Conservation (phyloP, 2,329 filamentous ascomycete species). For the Diaporthe vexans region DNA sequence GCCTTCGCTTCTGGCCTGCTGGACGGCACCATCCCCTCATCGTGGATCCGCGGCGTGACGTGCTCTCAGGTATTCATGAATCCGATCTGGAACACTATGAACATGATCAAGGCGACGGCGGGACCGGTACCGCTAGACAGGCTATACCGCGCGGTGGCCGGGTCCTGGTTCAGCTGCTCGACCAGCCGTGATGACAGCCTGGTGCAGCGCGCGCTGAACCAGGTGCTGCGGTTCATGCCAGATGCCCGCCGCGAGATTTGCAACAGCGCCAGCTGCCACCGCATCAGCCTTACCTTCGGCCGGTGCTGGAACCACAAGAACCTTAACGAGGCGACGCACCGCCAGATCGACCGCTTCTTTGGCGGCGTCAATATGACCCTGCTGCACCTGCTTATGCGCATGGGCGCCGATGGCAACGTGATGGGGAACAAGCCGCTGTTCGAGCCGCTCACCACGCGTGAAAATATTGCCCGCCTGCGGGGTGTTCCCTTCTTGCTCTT, state of each 20-base stretch:
- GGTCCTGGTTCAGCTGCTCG: conserved; percentile 69
- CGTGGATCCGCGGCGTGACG: conserved; percentile 71
- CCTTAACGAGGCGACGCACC: conserved; percentile 75
- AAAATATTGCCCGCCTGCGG: conserved; percentile 64
- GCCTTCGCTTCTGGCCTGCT: conserved; percentile 71
- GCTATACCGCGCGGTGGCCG: conserved; percentile 62
- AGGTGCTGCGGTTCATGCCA: conserved; percentile 70
- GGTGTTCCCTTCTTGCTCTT: conserved; percentile 70
- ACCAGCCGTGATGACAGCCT: conserved; percentile 61
- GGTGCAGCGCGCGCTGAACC: conserved; percentile 67
- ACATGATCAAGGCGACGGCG: conserved; percentile 68
- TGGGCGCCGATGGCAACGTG: conserved; percentile 65
- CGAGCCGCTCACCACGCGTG: conserved; percentile 60
- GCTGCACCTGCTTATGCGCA: conserved; percentile 68
- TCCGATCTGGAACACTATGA: conserved; percentile 68
- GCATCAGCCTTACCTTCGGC: conserved; percentile 71
- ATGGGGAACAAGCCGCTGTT: conserved; percentile 65
- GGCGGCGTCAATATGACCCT: conserved; percentile 73
- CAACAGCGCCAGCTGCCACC: conserved; percentile 73
- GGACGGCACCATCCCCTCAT: conserved; percentile 69
- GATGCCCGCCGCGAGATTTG: conserved; percentile 69
- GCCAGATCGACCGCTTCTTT: conserved; percentile 72
- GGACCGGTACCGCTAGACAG: conserved; percentile 63
- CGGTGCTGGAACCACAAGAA: conserved; percentile 76
- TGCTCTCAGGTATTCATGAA: conserved; percentile 76